Evolutionary conservation across 208 protist genomes (phyloP), one percentile per base, ranked within the genome.

Genomic region (Crithidia bombi): DNA sequence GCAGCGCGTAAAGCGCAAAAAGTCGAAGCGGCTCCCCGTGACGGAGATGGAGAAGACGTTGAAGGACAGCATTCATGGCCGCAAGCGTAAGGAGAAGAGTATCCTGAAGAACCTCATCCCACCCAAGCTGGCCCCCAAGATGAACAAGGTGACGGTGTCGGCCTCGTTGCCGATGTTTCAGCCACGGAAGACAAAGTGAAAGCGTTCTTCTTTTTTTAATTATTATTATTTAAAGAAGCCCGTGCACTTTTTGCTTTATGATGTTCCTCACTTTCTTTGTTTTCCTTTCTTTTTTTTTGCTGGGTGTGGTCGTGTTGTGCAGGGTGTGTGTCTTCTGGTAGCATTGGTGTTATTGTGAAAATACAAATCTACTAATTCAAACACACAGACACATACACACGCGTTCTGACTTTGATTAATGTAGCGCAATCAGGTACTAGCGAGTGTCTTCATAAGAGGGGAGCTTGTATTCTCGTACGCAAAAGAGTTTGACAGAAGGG

Each of bases 1-100:
- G 80, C 92, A 97, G 82, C 86, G 86, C 56, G 81, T 93, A 54
- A 93, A 94, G 82, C 81, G 85, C 58, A 95, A 97, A 75, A 91
- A 89, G 75, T 94, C 90, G 10, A 97, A 95, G 76, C 74, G 85
- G 14, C 75, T 82, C 25, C 83, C 75, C 32, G 80, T 83, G 26
- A 93, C 86, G 21, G 89, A 94, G 55, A 97, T 97, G 92, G 89
- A 97, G 74, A 69, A 79, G 23, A 87, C 88, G 38, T 79, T 97
- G 49, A 87, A 94, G 65, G 87, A 97, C 62, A 97, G 92, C 74
- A 92, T 97, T 67, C 90, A 97, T 66, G 88, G 86, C 1, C 77
- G 92, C 1, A 86, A 85, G 52, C 77, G 90, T 1, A 95, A 92
- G 35, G 92, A 97, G 65, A 78, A 78, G 39, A 79, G 78, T 25